Base-by-base conservation (phyloP, 2,329 filamentous ascomycete genomes). In the Trichophaea hybrida region DNA sequence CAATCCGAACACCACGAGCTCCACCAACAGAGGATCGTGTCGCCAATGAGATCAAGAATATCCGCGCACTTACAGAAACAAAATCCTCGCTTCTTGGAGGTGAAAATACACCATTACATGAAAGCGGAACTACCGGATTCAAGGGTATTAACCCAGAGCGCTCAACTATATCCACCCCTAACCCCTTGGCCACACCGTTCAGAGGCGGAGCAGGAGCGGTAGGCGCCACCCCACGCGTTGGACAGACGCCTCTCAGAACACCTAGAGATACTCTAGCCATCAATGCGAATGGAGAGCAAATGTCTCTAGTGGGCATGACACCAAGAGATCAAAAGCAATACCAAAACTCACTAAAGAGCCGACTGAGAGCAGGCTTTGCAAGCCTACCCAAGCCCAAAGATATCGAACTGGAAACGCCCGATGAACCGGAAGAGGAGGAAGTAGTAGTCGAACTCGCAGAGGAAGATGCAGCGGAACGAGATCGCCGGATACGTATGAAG, bases 41-140 rank as follows among this genome's bases (percentile, higher is more conserved):
- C 61, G 89, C 91, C 65, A 98, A 97, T 71, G 93, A 98, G 73
- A 91, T 97, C 64, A 83, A 84, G 60, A 97, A 98, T 71, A 95
- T 96, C 52, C 82, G 86, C 65, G 88, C 93, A 6, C 76, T 96
- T 55, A 97, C 89, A 0, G 86, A 94, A 70, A 97, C 91, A 0
- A 87, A 97, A 68, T 97, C 93, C 17, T 94, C 88, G 7, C 76
- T 98, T 6, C 77, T 98, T 0, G 93, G 93, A 62, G 93, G 91
- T 12, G 93, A 98, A 66, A 97, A 97, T 68, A 90, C 89, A 0
- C 87, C 88, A 48, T 77, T 98, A 8, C 81, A 89, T 60, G 87
- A 95, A 69, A 88, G 88, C 5, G 83, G 80, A 2, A 94, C 90
- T 8, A 94, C 90, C 5, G 90, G 90, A 0, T 94, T 96, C 68